Conservation (phyloP, 495 filamentous ascomycete species). For the Daldinia concentrica region DNA sequence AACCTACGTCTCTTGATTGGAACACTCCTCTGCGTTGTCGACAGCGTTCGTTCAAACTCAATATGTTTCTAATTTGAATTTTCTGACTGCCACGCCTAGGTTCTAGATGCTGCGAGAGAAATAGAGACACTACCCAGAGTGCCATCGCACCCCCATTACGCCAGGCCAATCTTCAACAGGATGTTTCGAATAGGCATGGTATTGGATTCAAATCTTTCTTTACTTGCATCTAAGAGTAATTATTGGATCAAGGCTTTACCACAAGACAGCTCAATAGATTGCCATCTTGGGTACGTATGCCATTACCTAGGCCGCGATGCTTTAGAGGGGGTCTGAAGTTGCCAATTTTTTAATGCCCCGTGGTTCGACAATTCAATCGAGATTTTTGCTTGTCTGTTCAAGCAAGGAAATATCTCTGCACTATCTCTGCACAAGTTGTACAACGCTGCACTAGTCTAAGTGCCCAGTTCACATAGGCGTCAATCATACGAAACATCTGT, state of each 20-base stretch:
- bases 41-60: conserved; percentile 29
- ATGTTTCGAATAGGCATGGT: conserved; percentile 9
- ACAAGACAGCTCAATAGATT: conserved; percentile 30
- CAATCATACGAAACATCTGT: conserved; percentile 44
- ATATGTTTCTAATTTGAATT: conserved; percentile 38
- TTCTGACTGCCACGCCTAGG: conserved; percentile 36
- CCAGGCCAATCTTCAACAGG: conserved; percentile 19
- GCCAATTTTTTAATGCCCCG: conserved; percentile 32
- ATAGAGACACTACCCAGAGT: conserved; percentile 32
- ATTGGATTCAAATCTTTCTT: conserved; percentile 25
- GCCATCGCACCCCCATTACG: conserved; percentile 38
- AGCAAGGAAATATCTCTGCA: conserved; percentile 21
- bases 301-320: conserved; percentile 29
- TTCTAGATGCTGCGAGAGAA: conserved; percentile 41
- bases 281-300: conserved; percentile 40
- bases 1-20: conserved; percentile 27
- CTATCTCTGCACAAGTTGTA: conserved; percentile 29
- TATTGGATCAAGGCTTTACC: conserved; percentile 29
- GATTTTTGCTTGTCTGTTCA: conserved; percentile 17
- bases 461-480: conserved; percentile 41
- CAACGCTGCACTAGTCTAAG: conserved; percentile 28
- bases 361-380: conserved; percentile 31
- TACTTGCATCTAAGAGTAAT: conserved; percentile 36
- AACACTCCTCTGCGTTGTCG: conserved; percentile 36
- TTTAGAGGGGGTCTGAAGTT: conserved; percentile 20